Percentiles rank a stretch among this genome's conserved stretches.
Conservation (phyloP, 768 basidiomycete genomes). For the Exsudoporus frostii region DNA sequence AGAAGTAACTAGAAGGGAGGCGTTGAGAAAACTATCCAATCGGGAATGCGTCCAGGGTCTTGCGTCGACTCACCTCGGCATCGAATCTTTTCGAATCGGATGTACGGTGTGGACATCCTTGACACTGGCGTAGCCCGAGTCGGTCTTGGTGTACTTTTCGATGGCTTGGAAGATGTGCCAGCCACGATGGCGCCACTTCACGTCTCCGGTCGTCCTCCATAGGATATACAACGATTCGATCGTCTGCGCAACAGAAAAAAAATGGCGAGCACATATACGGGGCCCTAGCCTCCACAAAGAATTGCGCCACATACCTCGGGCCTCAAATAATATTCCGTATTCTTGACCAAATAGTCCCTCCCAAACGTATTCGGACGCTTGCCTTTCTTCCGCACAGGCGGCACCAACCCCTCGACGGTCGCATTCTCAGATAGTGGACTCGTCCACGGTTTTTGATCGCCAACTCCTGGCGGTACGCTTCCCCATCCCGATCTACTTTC, state of each 20-base stretch:
- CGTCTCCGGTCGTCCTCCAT: constrained; percentile 68
- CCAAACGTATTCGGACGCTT: constrained; percentile 7
- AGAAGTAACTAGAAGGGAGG: constrained; percentile 40
- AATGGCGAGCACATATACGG: background rate
- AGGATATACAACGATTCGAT: constrained; percentile 70
- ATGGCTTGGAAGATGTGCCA: constrained; percentile 71
- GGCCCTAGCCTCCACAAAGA: too few relatives aligned
- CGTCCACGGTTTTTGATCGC: constrained; percentile 29
- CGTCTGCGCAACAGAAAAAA: constrained; percentile 43
- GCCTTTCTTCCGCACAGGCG: background rate
- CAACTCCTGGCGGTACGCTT: constrained; percentile 51
- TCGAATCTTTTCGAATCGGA: constrained; percentile 54
- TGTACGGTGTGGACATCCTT: constrained; percentile 40
- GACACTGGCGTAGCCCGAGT: constrained; percentile 60
- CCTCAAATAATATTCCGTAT: constrained; percentile 52
- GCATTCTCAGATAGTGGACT: constrained; percentile 1
- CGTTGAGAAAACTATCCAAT: constrained; percentile 11
- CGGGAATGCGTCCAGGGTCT: constrained; percentile 10
- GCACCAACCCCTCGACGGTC: constrained; percentile 1
- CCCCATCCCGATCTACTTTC: constrained; percentile 26
- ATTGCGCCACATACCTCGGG: constrained; percentile 55
- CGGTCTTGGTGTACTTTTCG: constrained; percentile 53
- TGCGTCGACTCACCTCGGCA: constrained; percentile 78
- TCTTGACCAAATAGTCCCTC: constrained; percentile 54
- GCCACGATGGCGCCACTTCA: constrained; percentile 65